These are phyloP conservation scores for Bidens hawaiensis DNA, from an alignment of 140 eudicot species.

Conservation along the genomic window DNA sequence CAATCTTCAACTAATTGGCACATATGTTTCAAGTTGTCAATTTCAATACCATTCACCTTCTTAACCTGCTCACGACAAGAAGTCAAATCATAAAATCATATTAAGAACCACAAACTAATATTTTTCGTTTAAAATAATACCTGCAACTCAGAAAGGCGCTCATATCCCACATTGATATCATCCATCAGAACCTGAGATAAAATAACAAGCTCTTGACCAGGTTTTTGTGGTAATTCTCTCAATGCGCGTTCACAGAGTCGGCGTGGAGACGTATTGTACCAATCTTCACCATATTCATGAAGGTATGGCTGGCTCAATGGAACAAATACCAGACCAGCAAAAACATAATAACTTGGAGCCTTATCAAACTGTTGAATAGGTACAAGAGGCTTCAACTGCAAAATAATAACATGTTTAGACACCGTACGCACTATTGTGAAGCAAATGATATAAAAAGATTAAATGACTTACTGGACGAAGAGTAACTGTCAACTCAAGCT, in stretches of 20 bases:
- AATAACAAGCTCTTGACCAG: constrained; percentile 82
- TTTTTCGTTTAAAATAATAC: constrained; percentile 28
- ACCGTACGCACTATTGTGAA: neutral
- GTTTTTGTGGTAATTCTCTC: constrained; percentile 64
- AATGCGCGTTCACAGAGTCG: constrained; percentile 88
- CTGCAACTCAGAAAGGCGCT: constrained; percentile 97
- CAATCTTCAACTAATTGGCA: constrained; percentile 65
- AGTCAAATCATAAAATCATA: neutral
- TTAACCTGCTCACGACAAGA: constrained; percentile 54
- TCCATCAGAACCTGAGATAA: constrained; percentile 95
- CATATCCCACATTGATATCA: constrained; percentile 90
- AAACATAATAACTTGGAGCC: constrained; percentile 85
- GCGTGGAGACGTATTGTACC: constrained; percentile 97
- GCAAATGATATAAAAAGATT: neutral
- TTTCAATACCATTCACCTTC: constrained; percentile 74
- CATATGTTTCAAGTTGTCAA: constrained; percentile 72
- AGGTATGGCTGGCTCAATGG: constrained; percentile 91
- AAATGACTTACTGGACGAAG: constrained; percentile 79
- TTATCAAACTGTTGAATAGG: constrained; percentile 97
- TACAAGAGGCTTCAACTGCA: constrained; percentile 84
- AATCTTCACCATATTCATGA: constrained; percentile 95
- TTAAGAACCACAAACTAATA: neutral
- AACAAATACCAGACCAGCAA: constrained; percentile 88
- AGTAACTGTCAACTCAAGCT: constrained; percentile 49
- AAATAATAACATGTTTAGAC: neutral